Evolutionary conservation across 2,329 filamentous ascomycete species (phyloP), one percentile per base, ranked within the genome.

Genomic region (Dendrostoma leiphaemia): DNA sequence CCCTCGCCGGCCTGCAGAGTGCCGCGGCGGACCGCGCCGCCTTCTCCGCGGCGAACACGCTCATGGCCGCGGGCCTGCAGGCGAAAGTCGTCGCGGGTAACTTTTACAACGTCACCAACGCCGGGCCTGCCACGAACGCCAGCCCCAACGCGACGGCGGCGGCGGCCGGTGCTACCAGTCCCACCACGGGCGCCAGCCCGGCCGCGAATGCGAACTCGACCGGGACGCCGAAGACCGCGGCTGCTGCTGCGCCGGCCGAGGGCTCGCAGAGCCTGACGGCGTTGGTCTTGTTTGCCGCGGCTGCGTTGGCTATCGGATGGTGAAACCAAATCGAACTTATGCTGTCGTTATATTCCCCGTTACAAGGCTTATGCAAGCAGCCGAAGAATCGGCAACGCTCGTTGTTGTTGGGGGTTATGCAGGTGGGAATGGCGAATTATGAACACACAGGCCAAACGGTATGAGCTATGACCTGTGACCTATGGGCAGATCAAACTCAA

Each of bases 51-150:
- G 47, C 57, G 53, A 52, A 59, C 37, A 64, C 67, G 15, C 65
- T 74, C 45, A 59, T 56, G 37, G 53, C 62, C 12, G 69, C 69
- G 13, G 65, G 65, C 13, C 63, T 74, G 32, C 51, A 59, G 37
- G 60, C 58, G 48, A 61, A 61, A 44, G 66, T 72, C 2, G 67
- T 72, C 5, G 71, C 70, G 1, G 71, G 68, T 15, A 71, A 71
- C 51, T 74, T 64, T 53, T 74, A 66, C 60, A 71, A 69, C 56
- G 71, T 73, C 29, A 69, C 70, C 6, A 73, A 73, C 58, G 56
- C 67, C 7, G 69, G 68, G 2, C 67, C 66, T 32, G 65, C 55
- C 7, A 45, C 38, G 15, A 23, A 41, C 24, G 31, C 31, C 10
- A 32, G n/a, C 15, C 15, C 31, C 10, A 32, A 10, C 4, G 31